Base-by-base conservation (phyloP, 306 rosid genomes). In the Prinsepia uniflora region DNA sequence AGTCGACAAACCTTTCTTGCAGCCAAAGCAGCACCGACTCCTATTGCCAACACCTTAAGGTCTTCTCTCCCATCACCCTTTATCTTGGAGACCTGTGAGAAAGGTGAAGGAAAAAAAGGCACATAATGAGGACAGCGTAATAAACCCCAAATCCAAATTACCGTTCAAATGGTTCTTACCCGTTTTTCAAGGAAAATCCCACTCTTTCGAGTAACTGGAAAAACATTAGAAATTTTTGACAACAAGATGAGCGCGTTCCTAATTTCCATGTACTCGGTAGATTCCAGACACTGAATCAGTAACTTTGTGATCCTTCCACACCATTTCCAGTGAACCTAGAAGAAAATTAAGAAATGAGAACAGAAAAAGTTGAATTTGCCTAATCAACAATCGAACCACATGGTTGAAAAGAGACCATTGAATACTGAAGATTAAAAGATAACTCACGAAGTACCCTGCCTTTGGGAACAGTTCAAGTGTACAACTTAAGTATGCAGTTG, bases 261-360 rank as follows among this genome's bases (percentile, higher is more conserved):
- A 79, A 94, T 94, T 79, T 94, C 99, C 99, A 94, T 91, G 84
- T 91, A 94, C 95, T 94, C 99, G 0, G 84, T 62, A 67, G 99
- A 94, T 81, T 94, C 99, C 75, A 94, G 84, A 84, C 99, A 94
- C 82, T 91, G 97, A 78, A 88, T 89, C 74, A 94, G 76, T 75
- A 89, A 76, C 68, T 96, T 83, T 12, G 99, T 94, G 57, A 94
- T 94, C 84, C 99, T 91, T 70, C 91, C 97, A 80, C 95, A 91
- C 99, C 99, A 94, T 61, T 94, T 94, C 99, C 99, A 94, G 82
- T 91, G 97, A 64, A 94, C 99, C 99, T 94, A 77, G 73, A 15
- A 77, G 54, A 60, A 75, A 74, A 42, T 64, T 53, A 19, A 71
- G 9, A 43, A 36, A 20, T 2, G 6, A 72, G 11, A 36, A 65